phyloP scores from a whole-genome alignment of 2,329 filamentous ascomycete species.

The Aureobasidium namibiae region DNA sequence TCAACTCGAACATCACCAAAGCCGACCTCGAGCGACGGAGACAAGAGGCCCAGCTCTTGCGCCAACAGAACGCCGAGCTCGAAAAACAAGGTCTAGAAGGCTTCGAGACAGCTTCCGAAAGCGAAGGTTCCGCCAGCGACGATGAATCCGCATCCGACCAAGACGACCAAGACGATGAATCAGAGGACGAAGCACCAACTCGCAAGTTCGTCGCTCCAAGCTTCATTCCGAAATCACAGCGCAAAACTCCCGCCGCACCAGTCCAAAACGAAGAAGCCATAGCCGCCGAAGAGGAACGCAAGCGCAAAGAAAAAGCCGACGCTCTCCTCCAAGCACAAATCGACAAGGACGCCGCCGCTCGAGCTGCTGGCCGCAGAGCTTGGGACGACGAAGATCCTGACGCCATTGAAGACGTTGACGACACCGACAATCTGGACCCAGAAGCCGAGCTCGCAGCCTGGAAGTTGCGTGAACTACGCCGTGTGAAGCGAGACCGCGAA shows the following conservation, averaged over 20 bases:
- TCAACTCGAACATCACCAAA: constrained; percentile 35
- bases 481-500: constrained; percentile 78
- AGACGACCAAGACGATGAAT: constrained; percentile 46
- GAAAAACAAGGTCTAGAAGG: constrained; percentile 45
- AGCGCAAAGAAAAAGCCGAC: constrained; percentile 64
- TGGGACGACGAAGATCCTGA: constrained; percentile 65
- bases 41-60: constrained; percentile 17
- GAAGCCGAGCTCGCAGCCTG: constrained; percentile 86
- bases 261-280: constrained; percentile 23
- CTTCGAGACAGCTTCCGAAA: constrained; percentile 50
- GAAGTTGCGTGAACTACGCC: constrained; percentile 84
- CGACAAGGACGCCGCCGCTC: constrained; percentile 67
- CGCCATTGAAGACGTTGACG: constrained; percentile 68
- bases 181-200: constrained; percentile 50
- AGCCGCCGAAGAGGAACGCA: constrained; percentile 44
- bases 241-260: constrained; percentile 33
- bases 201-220: constrained; percentile 55
- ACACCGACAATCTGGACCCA: constrained; percentile 77
- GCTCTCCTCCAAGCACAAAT: constrained; percentile 83
- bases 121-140: constrained; percentile 30
- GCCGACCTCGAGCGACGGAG: constrained; percentile 29
- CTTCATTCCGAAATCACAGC: constrained; percentile 57
- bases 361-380: constrained; percentile 67
- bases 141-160: constrained; percentile 17
- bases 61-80: constrained; percentile 25